Conservation (phyloP, 129 eudicot species). For the Scalesia atractyloides region DNA sequence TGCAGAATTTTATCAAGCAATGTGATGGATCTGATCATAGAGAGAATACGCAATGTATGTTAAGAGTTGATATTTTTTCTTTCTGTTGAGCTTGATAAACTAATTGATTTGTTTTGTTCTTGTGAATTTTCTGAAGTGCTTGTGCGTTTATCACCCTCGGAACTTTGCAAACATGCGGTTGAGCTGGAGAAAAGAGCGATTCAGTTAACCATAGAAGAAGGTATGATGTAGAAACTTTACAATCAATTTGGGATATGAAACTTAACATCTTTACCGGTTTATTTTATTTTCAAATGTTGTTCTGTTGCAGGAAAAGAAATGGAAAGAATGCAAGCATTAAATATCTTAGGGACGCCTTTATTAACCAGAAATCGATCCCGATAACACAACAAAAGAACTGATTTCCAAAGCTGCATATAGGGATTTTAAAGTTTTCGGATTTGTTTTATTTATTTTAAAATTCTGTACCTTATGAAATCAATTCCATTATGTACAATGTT, state of each 20-base stretch:
- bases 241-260: not conserved
- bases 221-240: conserved; percentile 29
- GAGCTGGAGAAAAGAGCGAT: conserved; percentile 75
- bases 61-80: not conserved
- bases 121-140: conserved; percentile 44
- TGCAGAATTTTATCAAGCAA: conserved; percentile 67
- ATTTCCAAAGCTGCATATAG: conserved; percentile 33
- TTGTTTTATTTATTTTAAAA: not conserved
- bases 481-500: not conserved
- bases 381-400: conserved; percentile 48
- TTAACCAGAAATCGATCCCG: conserved; percentile 26
- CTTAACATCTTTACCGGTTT: not conserved
- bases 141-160: conserved; percentile 56
- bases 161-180: conserved; percentile 70
- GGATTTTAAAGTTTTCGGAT: not conserved
- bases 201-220: conserved; percentile 79
- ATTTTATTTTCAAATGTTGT: not conserved
- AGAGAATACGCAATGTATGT: conserved; percentile 53
- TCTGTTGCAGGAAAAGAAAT: conserved; percentile 61
- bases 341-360: conserved; percentile 58
- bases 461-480: conserved; percentile 29
- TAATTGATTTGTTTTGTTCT: conserved; percentile 15
- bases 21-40: conserved; percentile 58
- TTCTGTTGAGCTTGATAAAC: not conserved
- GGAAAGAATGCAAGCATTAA: conserved; percentile 59